A percentile compares a stretch with the other conserved stretches of the same genome.
Evolutionary conservation across 2,329 filamentous ascomycete genomes (phyloP).

Genomic region (Epichloe sibirici): DNA sequence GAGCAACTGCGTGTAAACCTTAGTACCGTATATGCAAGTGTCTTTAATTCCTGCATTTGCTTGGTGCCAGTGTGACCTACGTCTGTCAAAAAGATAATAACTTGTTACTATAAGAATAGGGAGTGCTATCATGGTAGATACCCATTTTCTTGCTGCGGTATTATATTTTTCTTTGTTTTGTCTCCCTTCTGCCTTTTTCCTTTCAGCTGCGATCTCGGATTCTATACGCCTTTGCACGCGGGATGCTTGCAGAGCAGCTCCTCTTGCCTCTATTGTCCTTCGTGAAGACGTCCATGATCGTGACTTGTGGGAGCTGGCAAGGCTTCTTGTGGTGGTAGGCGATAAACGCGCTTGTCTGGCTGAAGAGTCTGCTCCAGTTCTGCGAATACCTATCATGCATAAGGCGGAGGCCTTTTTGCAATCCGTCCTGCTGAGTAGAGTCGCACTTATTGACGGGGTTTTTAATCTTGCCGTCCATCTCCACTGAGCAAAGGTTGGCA

Average conservation of each 20-base stretch:
- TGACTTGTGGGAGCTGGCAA: not conserved
- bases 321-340: not conserved
- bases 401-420: not conserved
- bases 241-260: conserved; percentile 13
- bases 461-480: no score
- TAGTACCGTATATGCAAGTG: not conserved
- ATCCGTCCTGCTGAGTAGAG: not conserved
- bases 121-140: conserved; percentile 35
- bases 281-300: no score
- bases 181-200: conserved; percentile 12
- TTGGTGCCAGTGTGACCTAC: conserved; percentile 21
- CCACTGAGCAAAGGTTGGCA: no score
- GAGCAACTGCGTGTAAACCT: not conserved
- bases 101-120: conserved; percentile 44
- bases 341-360: not conserved
- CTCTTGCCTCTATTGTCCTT: conserved; percentile 11
- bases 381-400: not conserved
- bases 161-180: conserved; percentile 33
- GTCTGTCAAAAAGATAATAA: conserved; percentile 39
- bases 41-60: not conserved
- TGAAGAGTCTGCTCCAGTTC: not conserved
- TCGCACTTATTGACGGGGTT: no score
- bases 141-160: conserved; percentile 31
- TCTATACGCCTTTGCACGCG: conserved; percentile 10
- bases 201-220: conserved; percentile 10